These are phyloP conservation scores for Talaromyces pinophilus DNA, from an alignment of 2,329 filamentous ascomycete species.

Conservation along the genomic window DNA sequence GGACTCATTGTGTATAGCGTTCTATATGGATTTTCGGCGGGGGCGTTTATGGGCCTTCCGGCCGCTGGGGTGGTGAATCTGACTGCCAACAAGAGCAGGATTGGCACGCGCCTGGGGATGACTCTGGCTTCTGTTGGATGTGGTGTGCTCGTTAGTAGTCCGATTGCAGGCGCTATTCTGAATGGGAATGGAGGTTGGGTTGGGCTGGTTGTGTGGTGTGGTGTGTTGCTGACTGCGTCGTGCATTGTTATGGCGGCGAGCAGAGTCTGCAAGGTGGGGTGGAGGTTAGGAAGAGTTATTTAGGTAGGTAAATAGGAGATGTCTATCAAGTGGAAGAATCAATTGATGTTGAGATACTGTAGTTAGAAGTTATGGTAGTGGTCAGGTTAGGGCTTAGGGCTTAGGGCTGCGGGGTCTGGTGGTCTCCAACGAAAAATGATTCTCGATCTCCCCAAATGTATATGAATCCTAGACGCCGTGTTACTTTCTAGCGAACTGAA, in stretches of 20 bases:
- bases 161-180: constrained; percentile 16
- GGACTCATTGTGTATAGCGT: constrained; percentile 13
- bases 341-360: not conserved
- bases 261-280: constrained; percentile 9
- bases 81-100: not conserved
- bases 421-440: not conserved
- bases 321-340: no score
- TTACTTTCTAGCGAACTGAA: not conserved
- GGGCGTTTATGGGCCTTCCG: constrained; percentile 14
- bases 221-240: constrained; percentile 7
- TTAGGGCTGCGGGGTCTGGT: not conserved
- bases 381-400: not conserved
- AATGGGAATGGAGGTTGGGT: constrained; percentile 1
- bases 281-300: not conserved
- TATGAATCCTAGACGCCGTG: not conserved
- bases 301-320: not conserved
- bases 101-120: constrained; percentile 13
- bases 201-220: constrained; percentile 1
- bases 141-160: constrained; percentile 14
- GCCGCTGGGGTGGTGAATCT: constrained; percentile 6
- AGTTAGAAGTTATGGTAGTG: not conserved
- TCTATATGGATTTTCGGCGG: constrained; percentile 13
- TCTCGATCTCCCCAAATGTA: not conserved
- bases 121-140: constrained; percentile 2
- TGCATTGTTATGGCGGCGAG: constrained; percentile 5